Evolutionary conservation across 2,329 filamentous ascomycete genomes (phyloP), one percentile per base, ranked within the genome.

Genomic region (Fusarium annulatum): DNA sequence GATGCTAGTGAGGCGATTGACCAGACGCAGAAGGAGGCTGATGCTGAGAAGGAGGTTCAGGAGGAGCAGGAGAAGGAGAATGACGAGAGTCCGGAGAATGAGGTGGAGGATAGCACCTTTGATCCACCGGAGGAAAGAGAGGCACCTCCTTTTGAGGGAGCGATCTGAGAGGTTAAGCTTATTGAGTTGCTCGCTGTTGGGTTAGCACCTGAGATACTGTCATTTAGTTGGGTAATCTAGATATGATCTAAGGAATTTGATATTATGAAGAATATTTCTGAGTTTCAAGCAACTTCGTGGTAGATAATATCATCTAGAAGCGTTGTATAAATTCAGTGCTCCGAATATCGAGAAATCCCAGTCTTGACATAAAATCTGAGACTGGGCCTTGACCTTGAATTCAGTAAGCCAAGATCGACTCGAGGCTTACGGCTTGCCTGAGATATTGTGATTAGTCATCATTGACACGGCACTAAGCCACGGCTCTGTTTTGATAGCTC

Each of bases 1-100:
- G 33, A 59, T n/a, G 33, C 56, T 2, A 26, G 48, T n/a, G 26
- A 59, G 2, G 56, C 56, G 9, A 38, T 59, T 18, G 43, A 59
- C 2, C 18, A 59, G 21, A 26, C 21, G 19, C 42, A 59, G 43
- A n/a, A 59, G 56, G 33, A 59, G 42, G 9, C 33, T 9, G 15
- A 38, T 3, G 56, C 56, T 28, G 23, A 59, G n/a, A 36, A 51
- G 34, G 33, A 59, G 42, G 26, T 10, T 5, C 33, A 59, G 26
- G 34, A 59, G 26, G 43, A 59, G 33, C 56, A 59, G 23, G 33
- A 59, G 33, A 12, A 33, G 33, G 33, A 19, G 7, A 46, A 59
- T 8, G 26, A 39, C 9, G 56, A 59, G 18, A 38, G 21, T 3
- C n/a, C 21, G 19, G 21, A 38, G 8, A 23, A 30, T 2, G 43